Conservation (phyloP, 2,329 filamentous ascomycete species). For the Calonectria pteridis region DNA sequence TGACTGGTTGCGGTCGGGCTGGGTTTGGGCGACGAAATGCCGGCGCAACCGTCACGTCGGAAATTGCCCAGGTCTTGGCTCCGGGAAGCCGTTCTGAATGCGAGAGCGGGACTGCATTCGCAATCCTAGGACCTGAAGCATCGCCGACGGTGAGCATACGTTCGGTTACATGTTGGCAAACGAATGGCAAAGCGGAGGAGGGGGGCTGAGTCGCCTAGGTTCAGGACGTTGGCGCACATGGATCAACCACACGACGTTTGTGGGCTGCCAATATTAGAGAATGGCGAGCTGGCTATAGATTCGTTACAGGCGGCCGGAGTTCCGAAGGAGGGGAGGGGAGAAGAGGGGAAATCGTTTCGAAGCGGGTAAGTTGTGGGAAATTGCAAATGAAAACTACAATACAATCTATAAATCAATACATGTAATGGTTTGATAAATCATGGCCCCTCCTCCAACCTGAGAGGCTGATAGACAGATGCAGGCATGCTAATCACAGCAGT, state of each 20-base stretch:
- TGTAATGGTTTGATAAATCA: slow-evolving; percentile 2
- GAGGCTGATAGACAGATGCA: background rate
- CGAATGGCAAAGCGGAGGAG: background rate
- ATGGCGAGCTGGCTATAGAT: background rate
- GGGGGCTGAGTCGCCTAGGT: slow-evolving; percentile 12
- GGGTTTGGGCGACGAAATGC: background rate
- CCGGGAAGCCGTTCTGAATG: background rate
- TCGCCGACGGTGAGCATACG: background rate
- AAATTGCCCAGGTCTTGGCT: slow-evolving; percentile 12
- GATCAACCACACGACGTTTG: slow-evolving; percentile 7
- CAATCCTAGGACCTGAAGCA: slow-evolving; percentile 22
- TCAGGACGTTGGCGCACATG: background rate
- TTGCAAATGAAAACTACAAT: background rate
- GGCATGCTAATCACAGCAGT: background rate
- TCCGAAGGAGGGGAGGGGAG: background rate
- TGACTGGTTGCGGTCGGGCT: slow-evolving; percentile 5
- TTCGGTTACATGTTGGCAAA: background rate
- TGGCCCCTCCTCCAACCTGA: background rate
- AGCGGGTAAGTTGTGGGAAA: background rate
- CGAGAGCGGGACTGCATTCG: slow-evolving; percentile 5
- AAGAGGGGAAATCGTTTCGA: background rate
- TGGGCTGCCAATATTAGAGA: slow-evolving; percentile 18
- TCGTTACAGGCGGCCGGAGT: background rate
- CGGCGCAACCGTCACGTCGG: slow-evolving; percentile 10
- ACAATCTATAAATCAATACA: background rate